Conservation (phyloP, 2,329 filamentous ascomycete genomes). For the Fusarium staphyleae region DNA sequence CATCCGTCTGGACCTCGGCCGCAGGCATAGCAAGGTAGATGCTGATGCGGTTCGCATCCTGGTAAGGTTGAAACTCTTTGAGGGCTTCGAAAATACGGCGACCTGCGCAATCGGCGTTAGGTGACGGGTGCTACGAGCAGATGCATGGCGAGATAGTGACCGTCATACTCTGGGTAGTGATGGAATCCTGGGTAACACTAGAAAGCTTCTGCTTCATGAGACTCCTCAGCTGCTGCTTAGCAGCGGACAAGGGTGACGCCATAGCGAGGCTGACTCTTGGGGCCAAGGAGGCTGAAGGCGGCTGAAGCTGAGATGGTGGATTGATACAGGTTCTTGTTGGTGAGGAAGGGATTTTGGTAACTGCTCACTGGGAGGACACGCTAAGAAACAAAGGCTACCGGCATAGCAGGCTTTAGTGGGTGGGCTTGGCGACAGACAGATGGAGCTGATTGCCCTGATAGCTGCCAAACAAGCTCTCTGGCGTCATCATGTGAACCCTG, state of each 20-base stretch:
- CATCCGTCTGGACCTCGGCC: slow-evolving; percentile 83
- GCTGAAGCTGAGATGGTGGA: slow-evolving; percentile 8
- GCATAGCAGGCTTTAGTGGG: slow-evolving; percentile 17
- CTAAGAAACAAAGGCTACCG: slow-evolving; percentile 17
- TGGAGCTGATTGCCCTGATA: slow-evolving; percentile 25
- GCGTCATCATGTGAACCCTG: slow-evolving; percentile 29
- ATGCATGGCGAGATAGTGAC: slow-evolving; percentile 10
- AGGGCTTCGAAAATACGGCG: slow-evolving; percentile 69
- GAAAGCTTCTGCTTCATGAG: slow-evolving; percentile 73
- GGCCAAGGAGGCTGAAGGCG: slow-evolving; percentile 2
- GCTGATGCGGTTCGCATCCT: slow-evolving; percentile 76
- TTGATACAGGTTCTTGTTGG: slow-evolving; percentile 16
- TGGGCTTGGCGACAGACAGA: slow-evolving; percentile 20
- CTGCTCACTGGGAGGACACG: slow-evolving; percentile 6
- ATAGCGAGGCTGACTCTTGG: slow-evolving; percentile 47
- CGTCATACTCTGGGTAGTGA: slow-evolving; percentile 73
- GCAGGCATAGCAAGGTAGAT: slow-evolving; percentile 93
- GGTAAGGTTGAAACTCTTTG: slow-evolving; percentile 74
- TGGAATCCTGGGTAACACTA: slow-evolving; percentile 65
- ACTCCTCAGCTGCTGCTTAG: slow-evolving; percentile 79
- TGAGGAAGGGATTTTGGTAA: slow-evolving; percentile 14
- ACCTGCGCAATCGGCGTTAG: slow-evolving; percentile 57
- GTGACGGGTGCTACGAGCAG: slow-evolving; percentile 8
- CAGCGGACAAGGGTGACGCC: slow-evolving; percentile 63
- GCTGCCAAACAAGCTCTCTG: slow-evolving; percentile 23